Percentiles rank a stretch among this genome's conserved stretches.
Evolutionary conservation across 2,329 filamentous ascomycete species (phyloP).

Genomic region (Trichophyton mentagrophytes): DNA sequence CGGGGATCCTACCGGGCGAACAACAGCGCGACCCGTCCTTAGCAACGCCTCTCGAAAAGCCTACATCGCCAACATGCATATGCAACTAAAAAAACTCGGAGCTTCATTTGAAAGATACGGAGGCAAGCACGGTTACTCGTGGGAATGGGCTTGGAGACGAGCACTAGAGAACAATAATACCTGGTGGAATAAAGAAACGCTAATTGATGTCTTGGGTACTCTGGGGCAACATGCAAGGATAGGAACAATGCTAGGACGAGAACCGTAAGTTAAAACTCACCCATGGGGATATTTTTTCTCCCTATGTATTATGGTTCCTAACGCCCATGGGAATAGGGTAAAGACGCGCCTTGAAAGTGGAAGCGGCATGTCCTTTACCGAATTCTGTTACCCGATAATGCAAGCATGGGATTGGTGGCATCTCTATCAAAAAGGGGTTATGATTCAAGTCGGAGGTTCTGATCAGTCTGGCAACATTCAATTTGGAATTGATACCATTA

Average conservation of each 20-base stretch:
- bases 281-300: background rate
- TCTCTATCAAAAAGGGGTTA: constrained; percentile 58
- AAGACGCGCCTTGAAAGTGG: constrained; percentile 72
- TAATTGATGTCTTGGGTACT: constrained; percentile 62
- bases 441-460: constrained; percentile 85
- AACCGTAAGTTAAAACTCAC: constrained; percentile 53
- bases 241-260: constrained; percentile 74
- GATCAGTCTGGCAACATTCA: constrained; percentile 97
- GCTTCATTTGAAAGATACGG: constrained; percentile 56
- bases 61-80: constrained; percentile 38
- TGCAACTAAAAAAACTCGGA: constrained; percentile 52
- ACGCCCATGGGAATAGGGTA: constrained; percentile 40
- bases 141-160: constrained; percentile 52
- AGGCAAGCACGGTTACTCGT: constrained; percentile 50
- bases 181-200: constrained; percentile 62
- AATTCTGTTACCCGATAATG: constrained; percentile 85
- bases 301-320: background rate
- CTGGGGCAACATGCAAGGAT: constrained; percentile 64
- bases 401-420: constrained; percentile 97
- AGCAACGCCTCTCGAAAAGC: constrained; percentile 29
- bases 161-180: constrained; percentile 66
- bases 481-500: constrained; percentile 74
- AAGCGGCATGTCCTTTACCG: constrained; percentile 85
- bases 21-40: constrained; percentile 28
- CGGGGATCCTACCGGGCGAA: constrained; percentile 36